A percentile compares a stretch with the other conserved stretches of the same genome.
Evolutionary conservation across 176 grass and related monocot genomes (phyloP).

Genomic region (Juncus effusus): DNA sequence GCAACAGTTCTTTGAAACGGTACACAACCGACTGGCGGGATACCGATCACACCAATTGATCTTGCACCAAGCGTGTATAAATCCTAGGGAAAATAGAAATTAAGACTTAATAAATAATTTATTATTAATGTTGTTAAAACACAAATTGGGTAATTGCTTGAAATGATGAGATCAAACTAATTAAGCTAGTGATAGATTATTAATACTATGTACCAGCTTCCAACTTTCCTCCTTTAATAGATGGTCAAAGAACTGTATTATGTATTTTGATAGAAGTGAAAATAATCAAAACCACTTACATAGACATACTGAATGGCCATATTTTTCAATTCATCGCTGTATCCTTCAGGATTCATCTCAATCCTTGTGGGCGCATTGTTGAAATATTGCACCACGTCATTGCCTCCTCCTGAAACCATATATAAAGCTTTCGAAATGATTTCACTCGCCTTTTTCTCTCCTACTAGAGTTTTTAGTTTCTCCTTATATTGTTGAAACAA

Average conservation of each 20-base stretch:
- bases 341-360: conserved; percentile 20
- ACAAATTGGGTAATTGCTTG: not conserved
- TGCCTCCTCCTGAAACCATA: conserved; percentile 47
- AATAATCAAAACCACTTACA: not conserved
- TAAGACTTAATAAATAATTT: not conserved
- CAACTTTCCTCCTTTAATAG: not conserved
- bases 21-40: conserved; percentile 44
- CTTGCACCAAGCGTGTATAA: conserved; percentile 30
- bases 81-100: not conserved
- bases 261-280: no score
- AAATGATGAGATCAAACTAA: no score
- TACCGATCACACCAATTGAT: conserved; percentile 33
- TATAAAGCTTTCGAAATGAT: conserved; percentile 40
- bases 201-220: not conserved
- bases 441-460: not conserved
- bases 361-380: conserved; percentile 18
- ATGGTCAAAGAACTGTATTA: no score
- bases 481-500: conserved; percentile 50
- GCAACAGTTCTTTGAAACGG: conserved; percentile 40
- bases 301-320: conserved; percentile 20
- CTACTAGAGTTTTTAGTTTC: conserved; percentile 30
- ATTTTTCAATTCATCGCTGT: conserved; percentile 27
- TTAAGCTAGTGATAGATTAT: not conserved
- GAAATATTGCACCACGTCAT: conserved; percentile 51
- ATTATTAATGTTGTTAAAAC: no score